A percentile compares a stretch with the other conserved stretches of the same genome.
phyloP scores from a whole-genome alignment of 768 basidiomycete species.

The Rubroboletus satanas region DNA sequence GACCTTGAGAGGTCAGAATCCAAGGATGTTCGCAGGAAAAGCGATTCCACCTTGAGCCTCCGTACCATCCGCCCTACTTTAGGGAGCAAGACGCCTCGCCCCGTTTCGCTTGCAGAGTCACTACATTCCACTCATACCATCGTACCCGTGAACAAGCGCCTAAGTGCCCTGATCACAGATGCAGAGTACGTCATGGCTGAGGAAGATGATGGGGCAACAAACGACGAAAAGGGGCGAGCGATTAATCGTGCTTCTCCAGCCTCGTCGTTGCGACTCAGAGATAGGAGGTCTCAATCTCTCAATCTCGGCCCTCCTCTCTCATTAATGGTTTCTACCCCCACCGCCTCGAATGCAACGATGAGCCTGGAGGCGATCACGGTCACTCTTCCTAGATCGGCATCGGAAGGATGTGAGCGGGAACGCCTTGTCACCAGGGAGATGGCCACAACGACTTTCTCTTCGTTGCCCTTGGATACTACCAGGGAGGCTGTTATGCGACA shows the following conservation, averaged over 20 bases:
- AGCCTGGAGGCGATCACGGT: conserved; percentile 31
- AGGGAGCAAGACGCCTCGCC: conserved; percentile 54
- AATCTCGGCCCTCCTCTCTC: conserved; percentile 40
- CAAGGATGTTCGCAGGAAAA: conserved; percentile 77
- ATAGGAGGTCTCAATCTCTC: conserved; percentile 65
- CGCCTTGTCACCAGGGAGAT: conserved; percentile 40
- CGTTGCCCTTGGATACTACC: conserved; percentile 16
- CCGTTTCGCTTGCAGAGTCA: conserved; percentile 76
- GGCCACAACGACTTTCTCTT: conserved; percentile 41
- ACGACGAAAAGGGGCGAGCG: conserved; percentile 15
- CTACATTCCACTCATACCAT: conserved; percentile 71
- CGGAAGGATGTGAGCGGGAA: conserved; percentile 36
- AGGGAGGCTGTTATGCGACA: conserved; percentile 30
- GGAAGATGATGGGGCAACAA: conserved; percentile 42
- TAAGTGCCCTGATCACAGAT: conserved; percentile 66
- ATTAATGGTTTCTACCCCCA: conserved; percentile 25
- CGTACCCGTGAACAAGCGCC: conserved; percentile 60
- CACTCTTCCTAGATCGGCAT: conserved; percentile 25
- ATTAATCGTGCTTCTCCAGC: conserved; percentile 39
- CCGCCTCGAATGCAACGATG: conserved; percentile 27
- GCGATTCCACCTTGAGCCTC: conserved; percentile 78
- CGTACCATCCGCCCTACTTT: conserved; percentile 61
- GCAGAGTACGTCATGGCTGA: conserved; percentile 65
- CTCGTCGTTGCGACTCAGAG: conserved; percentile 42
- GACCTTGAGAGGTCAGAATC: conserved; percentile 36